These are phyloP conservation scores for Zygotorulaspora florentina DNA, from an alignment of 805 yeast genomes.

Conservation along the genomic window DNA sequence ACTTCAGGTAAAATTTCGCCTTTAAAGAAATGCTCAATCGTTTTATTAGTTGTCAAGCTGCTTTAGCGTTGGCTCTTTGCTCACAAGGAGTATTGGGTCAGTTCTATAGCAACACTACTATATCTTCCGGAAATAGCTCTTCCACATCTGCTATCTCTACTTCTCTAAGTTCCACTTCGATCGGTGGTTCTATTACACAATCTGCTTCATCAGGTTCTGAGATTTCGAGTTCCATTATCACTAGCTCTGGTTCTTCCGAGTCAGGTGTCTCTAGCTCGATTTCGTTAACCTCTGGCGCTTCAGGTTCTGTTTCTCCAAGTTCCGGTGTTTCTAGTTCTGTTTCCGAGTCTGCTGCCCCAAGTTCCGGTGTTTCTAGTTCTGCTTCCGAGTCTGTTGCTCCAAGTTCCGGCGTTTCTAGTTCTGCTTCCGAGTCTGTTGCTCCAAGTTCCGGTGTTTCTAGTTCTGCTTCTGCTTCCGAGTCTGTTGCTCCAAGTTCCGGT, in stretches of 20 bases:
- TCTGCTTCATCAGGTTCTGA: slow-evolving; percentile 3
- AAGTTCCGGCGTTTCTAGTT: neutral
- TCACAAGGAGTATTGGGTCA: slow-evolving; percentile 1
- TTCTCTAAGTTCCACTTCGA: slow-evolving; percentile 11
- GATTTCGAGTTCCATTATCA: slow-evolving; percentile 5
- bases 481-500: slow-evolving; percentile 1
- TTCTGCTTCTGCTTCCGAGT: slow-evolving; percentile 3
- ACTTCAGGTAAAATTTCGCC: slow-evolving; percentile 1
- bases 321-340: slow-evolving; percentile 2
- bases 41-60: neutral
- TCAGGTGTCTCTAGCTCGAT: slow-evolving; percentile 5
- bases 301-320: too few species aligned
- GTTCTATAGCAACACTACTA: neutral
- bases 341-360: neutral
- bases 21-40: slow-evolving; percentile 4
- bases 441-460: slow-evolving; percentile 6
- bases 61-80: slow-evolving; percentile 1
- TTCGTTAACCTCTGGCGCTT: too few species aligned
- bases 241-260: slow-evolving; percentile 5
- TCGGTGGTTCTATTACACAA: slow-evolving; percentile 11
- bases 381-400: slow-evolving; percentile 11
- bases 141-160: slow-evolving; percentile 11
- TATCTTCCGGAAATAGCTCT: neutral
- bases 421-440: neutral
- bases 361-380: neutral